Conservation (phyloP, 805 yeast genomes). For the Tetrapisispora arboricola region DNA sequence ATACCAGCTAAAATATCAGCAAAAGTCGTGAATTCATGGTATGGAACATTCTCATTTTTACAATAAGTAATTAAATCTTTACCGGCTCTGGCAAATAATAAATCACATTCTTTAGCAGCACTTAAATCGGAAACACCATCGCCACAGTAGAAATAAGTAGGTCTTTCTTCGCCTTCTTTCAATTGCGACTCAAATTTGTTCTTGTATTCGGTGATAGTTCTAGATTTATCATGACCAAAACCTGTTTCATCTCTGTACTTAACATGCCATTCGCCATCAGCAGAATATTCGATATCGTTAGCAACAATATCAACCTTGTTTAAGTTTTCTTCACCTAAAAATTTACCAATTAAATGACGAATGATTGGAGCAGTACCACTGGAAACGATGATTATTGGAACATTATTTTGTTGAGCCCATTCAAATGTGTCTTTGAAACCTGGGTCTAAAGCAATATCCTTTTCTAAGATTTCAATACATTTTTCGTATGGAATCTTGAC, state of each 20-base stretch:
- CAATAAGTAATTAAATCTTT: slow-evolving; percentile 83
- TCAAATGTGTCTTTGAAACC: slow-evolving; percentile 76
- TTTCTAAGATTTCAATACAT: slow-evolving; percentile 60
- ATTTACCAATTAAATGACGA: slow-evolving; percentile 56
- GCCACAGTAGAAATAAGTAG: slow-evolving; percentile 83
- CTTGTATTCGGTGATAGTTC: slow-evolving; percentile 49
- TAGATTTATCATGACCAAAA: slow-evolving; percentile 93
- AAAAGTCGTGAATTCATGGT: slow-evolving; percentile 70
- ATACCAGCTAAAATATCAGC: slow-evolving; percentile 60
- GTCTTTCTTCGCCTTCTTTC: slow-evolving; percentile 34
- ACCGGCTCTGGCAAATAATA: slow-evolving; percentile 88
- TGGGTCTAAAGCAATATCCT: slow-evolving; percentile 70
- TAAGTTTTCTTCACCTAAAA: slow-evolving; percentile 70
- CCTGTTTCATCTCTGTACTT: slow-evolving; percentile 74
- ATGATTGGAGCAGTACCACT: slow-evolving; percentile 94
- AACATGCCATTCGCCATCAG: slow-evolving; percentile 67
- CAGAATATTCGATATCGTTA: slow-evolving; percentile 55
- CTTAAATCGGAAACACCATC: slow-evolving; percentile 94
- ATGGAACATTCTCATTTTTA: slow-evolving; percentile 68
- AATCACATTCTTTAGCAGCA: slow-evolving; percentile 92
- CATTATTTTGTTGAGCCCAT: slow-evolving; percentile 61
- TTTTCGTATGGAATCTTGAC: slow-evolving; percentile 66
- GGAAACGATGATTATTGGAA: slow-evolving; percentile 82
- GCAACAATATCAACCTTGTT: slow-evolving; percentile 69
- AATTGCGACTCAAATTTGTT: slow-evolving; percentile 23